Evolutionary conservation across 2,329 filamentous ascomycete species (phyloP).

Genomic region (Metarhizium brunneum): DNA sequence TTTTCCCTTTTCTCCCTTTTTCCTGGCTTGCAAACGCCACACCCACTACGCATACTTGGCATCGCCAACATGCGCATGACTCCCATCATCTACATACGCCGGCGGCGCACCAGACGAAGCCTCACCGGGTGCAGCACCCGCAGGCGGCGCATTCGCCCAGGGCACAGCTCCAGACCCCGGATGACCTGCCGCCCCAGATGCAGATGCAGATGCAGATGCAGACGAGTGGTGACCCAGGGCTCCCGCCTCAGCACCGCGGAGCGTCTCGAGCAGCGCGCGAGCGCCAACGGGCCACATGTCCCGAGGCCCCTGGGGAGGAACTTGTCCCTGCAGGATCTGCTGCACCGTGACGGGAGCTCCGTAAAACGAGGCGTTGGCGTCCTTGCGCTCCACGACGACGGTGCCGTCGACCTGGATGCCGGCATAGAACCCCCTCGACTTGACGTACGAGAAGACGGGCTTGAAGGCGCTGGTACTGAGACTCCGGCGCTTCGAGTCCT

Average conservation of each 20-base stretch:
- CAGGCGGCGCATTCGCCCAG: background rate
- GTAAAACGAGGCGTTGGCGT: conserved; percentile 84
- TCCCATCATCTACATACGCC: conserved; percentile 6
- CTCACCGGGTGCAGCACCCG: background rate
- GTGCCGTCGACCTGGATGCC: conserved; percentile 83
- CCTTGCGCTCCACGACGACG: conserved; percentile 73
- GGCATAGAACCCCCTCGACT: conserved; percentile 80
- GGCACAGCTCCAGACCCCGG: background rate
- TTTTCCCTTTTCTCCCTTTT: too few species aligned
- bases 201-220: background rate
- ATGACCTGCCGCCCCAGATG: background rate
- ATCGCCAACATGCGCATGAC: conserved; percentile 5
- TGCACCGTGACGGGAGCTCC: conserved; percentile 44
- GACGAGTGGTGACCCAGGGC: conserved; percentile 2
- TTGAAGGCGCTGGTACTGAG: conserved; percentile 19
- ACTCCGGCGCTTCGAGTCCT: conserved; percentile 17
- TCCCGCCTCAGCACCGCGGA: conserved; percentile 23
- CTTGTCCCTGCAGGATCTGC: conserved; percentile 37
- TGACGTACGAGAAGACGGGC: conserved; percentile 63
- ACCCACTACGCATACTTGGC: conserved; percentile 4
- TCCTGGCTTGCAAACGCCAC: too few species aligned
- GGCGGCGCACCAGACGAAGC: conserved; percentile 2
- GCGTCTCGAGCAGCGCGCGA: conserved; percentile 18
- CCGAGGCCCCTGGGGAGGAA: conserved; percentile 15
- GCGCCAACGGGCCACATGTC: conserved; percentile 25